A percentile compares a stretch with the other conserved stretches of the same genome.
Evolutionary conservation across 2,329 filamentous ascomycete species (phyloP).

Genomic region (Colletotrichum sp.): DNA sequence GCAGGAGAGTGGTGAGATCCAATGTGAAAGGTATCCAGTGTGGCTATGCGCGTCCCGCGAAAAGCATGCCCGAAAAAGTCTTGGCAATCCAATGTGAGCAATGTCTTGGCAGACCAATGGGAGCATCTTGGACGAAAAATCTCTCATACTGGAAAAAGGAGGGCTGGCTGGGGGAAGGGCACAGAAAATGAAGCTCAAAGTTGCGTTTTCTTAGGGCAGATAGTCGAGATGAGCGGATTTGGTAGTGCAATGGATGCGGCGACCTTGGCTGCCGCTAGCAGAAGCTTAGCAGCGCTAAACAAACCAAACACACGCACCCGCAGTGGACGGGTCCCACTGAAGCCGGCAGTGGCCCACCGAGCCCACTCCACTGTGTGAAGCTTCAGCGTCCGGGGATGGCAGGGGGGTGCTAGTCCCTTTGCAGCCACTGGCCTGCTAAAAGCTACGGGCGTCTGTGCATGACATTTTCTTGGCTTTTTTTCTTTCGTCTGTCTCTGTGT

Average conservation of each 20-base stretch:
- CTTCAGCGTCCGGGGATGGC: background rate
- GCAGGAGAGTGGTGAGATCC: background rate
- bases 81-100: background rate
- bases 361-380: background rate
- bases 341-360: background rate
- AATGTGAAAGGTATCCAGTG: background rate
- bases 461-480: background rate
- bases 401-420: background rate
- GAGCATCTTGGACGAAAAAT: conserved; percentile 9
- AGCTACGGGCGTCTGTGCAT: background rate
- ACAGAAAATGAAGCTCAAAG: background rate
- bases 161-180: too few species aligned
- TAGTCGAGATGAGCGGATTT: background rate
- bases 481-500: background rate
- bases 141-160: background rate
- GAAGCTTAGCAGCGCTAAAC: conserved; percentile 22
- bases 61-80: background rate
- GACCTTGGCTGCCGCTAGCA: conserved; percentile 16
- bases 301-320: conserved; percentile 12
- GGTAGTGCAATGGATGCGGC: conserved; percentile 15
- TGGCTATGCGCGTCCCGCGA: background rate
- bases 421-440: background rate
- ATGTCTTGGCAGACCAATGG: conserved; percentile 17
- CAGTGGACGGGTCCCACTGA: too few species aligned
- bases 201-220: conserved; percentile 15